A percentile compares a stretch with the other conserved stretches of the same genome.
Evolutionary conservation across 176 grass and related monocot species (phyloP).

Genomic region (Ensete ventricosum): DNA sequence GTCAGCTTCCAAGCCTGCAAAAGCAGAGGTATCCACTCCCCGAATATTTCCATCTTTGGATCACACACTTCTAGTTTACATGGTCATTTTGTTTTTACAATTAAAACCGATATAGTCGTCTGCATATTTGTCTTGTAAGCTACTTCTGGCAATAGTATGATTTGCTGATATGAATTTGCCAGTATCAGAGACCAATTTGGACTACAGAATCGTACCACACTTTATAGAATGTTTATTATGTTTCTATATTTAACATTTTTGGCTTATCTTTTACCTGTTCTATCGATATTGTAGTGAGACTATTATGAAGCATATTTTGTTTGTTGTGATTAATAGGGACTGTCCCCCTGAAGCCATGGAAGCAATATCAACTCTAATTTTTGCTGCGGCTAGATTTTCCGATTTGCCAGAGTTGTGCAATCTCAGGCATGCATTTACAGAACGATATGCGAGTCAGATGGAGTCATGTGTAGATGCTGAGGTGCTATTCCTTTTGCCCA

Average conservation of each 20-base stretch:
- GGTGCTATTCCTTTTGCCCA: constrained; percentile 31
- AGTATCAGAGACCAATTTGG: no score
- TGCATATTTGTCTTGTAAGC: not conserved
- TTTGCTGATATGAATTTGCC: not conserved
- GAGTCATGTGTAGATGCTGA: constrained; percentile 75
- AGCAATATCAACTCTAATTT: constrained; percentile 83
- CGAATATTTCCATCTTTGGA: not conserved
- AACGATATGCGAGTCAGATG: constrained; percentile 54
- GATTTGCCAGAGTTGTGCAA: constrained; percentile 83
- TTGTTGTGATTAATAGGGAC: constrained; percentile 40
- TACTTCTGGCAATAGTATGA: not conserved
- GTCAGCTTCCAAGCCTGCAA: constrained; percentile 56
- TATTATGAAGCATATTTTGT: constrained; percentile 4
- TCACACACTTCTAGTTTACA: not conserved
- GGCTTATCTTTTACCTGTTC: no score
- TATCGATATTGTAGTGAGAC: no score
- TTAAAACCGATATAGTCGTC: not conserved
- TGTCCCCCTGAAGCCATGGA: constrained; percentile 90
- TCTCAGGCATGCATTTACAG: constrained; percentile 56
- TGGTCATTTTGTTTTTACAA: no score
- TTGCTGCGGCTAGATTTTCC: constrained; percentile 83
- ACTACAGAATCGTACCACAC: no score
- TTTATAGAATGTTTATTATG: no score
- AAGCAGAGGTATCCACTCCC: constrained; percentile 65
- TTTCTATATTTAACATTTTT: no score